Evolutionary conservation across 495 filamentous ascomycete genomes (phyloP), one percentile per base, ranked within the genome.

Genomic region (Penicillium salamii): DNA sequence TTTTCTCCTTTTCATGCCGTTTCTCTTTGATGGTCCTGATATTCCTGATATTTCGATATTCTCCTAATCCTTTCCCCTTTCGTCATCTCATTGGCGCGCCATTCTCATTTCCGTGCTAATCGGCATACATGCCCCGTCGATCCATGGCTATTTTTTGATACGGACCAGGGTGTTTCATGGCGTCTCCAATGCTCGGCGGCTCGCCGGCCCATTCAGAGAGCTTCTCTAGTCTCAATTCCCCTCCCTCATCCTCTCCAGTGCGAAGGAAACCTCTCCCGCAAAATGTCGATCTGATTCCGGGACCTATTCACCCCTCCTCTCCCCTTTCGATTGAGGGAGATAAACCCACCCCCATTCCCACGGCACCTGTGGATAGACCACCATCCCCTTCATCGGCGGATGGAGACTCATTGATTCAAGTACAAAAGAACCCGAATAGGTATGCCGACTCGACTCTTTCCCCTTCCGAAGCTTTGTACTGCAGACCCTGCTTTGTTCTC

Each of bases 191-290:
- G 57, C 50, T 62, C 51, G 60, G 59, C 59, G 62, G 57, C 48
- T 49, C 53, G 49, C 55, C 62, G 59, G 54, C 43, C 61, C 45
- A 41, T 46, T 46, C 46, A 44, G 29, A 46, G 33, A 46, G 32
- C 42, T 45, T 50, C 42, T 44, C 42, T 41, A 37, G 43, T 56
- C 50, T 36, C 42, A 48, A 55, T 44, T 45, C 47, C 41, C 42
- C 53, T 55, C 50, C 49, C 49, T 51, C 59, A 55, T 57, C 48
- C 35, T 48, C 36, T 43, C 59, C 55, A 28, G 50, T 72, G 43
- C 67, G 61, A 55, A 64, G 70, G 54, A 73, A 74, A 53, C 66
- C 71, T 43, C 44, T 75, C 17, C 70, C 69, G 46, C 51, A 61
- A 50, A 49, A 68, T 65, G 64, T 60, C 40, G 57, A 61, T 46